These are phyloP conservation scores for Hortaea sp. DNA, from an alignment of 2,329 filamentous ascomycete species.

Conservation along the genomic window DNA sequence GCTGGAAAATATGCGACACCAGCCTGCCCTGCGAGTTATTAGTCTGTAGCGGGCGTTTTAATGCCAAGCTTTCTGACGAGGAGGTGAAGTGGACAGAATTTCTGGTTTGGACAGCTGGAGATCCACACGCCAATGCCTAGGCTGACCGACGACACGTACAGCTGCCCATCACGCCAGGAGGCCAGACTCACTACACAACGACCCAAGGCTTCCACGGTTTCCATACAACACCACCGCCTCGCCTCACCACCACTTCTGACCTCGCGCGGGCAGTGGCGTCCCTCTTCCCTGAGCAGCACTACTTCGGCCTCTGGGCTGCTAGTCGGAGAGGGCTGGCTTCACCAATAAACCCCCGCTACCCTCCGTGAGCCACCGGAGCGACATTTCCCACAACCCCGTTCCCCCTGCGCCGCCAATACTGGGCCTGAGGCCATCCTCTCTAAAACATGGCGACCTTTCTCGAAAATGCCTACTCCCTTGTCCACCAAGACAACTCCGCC, in stretches of 20 bases:
- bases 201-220: not conserved
- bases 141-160: not conserved
- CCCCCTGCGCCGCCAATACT: not conserved
- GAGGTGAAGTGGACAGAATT: not conserved
- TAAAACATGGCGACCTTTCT: conserved; percentile 84
- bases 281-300: not conserved
- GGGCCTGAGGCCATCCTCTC: not conserved
- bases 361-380: not conserved
- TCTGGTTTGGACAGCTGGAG: conserved; percentile 1
- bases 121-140: not conserved
- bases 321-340: conserved; percentile 17
- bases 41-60: not conserved
- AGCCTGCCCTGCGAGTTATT: no score
- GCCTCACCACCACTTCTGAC: no score
- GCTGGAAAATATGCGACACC: no score
- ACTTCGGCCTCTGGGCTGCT: not conserved
- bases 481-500: conserved; percentile 94
- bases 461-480: conserved; percentile 89
- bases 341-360: conserved; percentile 7
- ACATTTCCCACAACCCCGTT: not conserved
- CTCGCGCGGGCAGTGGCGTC: not conserved
- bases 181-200: not conserved
- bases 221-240: no score
- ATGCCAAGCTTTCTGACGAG: not conserved
- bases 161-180: not conserved